These are phyloP conservation scores for Gypsophila paniculata DNA, from an alignment of 179 eudicot species.

Conservation along the genomic window DNA sequence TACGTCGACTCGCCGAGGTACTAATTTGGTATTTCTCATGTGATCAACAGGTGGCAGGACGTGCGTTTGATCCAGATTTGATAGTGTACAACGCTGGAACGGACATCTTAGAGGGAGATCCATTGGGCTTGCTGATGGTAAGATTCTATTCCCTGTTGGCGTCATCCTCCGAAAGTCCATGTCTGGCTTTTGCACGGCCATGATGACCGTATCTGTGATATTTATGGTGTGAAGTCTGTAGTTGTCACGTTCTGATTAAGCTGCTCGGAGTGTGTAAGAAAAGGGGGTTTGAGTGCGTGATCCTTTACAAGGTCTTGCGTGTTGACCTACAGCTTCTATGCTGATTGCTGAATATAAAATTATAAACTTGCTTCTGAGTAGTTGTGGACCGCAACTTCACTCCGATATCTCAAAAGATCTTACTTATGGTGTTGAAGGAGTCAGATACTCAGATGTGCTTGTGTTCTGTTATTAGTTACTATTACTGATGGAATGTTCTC, in stretches of 20 bases:
- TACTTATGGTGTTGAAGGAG: background rate
- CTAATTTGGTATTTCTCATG: conserved; percentile 10
- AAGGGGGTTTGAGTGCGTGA: background rate
- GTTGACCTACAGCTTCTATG: background rate
- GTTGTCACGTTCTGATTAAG: background rate
- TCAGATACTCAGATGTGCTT: background rate
- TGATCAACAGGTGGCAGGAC: conserved; percentile 56
- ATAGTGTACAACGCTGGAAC: conserved; percentile 94
- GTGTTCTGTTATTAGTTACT: background rate
- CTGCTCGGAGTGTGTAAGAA: background rate
- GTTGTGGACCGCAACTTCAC: background rate
- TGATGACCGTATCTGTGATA: background rate
- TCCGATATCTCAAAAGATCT: background rate
- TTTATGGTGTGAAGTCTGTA: too few species aligned
- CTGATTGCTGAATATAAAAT: background rate
- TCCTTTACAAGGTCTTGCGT: background rate
- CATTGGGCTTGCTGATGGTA: conserved; percentile 81
- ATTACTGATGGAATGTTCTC: background rate
- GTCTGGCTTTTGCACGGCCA: background rate
- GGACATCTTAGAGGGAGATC: conserved; percentile 92
- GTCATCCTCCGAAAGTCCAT: background rate
- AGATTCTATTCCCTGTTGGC: conserved; percentile 5
- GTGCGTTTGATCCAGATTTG: conserved; percentile 61
- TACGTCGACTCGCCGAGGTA: conserved; percentile 5
- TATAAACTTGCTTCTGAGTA: background rate